Evolutionary conservation across 2,329 filamentous ascomycete genomes (phyloP).

Genomic region (Sarocladiaceae sp.): DNA sequence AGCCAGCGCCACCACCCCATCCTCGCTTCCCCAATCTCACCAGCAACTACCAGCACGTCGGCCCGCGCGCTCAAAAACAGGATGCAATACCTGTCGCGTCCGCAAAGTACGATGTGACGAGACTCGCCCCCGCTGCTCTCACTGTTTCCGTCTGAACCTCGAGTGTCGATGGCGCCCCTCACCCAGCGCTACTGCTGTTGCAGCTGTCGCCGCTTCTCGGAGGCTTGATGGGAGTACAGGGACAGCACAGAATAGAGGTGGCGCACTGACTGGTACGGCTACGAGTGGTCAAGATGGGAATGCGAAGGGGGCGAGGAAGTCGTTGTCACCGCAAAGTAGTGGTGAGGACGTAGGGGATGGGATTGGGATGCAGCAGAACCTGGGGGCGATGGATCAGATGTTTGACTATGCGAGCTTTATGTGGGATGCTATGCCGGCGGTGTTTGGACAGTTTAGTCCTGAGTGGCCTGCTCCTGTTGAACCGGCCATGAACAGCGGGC

Average conservation of each 20-base stretch:
- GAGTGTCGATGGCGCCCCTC: neutral
- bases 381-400: slow-evolving; percentile 32
- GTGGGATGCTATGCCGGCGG: slow-evolving; percentile 28
- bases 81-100: neutral
- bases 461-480: too few relatives aligned
- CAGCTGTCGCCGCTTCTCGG: too few relatives aligned
- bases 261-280: too few relatives aligned
- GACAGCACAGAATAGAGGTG: too few relatives aligned
- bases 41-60: neutral
- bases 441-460: neutral
- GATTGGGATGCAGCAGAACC: neutral
- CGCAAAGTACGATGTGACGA: neutral
- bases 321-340: neutral
- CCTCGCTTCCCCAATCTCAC: neutral
- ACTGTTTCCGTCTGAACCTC: neutral
- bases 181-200: neutral
- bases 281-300: too few relatives aligned
- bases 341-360: neutral
- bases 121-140: neutral
- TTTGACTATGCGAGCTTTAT: slow-evolving; percentile 45
- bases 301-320: neutral
- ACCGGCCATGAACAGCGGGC: too few relatives aligned
- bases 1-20: neutral
- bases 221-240: too few relatives aligned
- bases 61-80: neutral